Evolutionary conservation across 2,329 filamentous ascomycete species (phyloP).

Genomic region (Ceratocystis eucalypticola): DNA sequence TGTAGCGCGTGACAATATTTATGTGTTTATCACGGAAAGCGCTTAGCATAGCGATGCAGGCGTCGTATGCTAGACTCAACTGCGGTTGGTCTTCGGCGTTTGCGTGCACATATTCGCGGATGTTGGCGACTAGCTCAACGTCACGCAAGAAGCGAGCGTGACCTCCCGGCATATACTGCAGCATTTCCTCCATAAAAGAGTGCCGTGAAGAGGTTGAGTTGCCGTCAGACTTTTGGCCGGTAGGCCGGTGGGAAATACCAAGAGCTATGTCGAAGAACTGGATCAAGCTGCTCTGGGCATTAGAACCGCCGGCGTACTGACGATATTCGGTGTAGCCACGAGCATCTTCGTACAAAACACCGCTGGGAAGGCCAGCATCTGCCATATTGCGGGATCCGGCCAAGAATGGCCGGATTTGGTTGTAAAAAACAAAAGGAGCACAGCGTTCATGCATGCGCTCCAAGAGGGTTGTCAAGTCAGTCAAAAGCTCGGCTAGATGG

Average conservation of each 20-base stretch:
- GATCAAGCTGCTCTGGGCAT: slow-evolving; percentile 90
- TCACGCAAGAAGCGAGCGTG: slow-evolving; percentile 82
- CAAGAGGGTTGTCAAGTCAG: slow-evolving; percentile 66
- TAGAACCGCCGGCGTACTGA: slow-evolving; percentile 86
- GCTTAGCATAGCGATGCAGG: slow-evolving; percentile 59
- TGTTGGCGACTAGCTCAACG: slow-evolving; percentile 67
- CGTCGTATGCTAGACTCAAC: slow-evolving; percentile 73
- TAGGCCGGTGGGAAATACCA: slow-evolving; percentile 79
- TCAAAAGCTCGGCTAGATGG: slow-evolving; percentile 71
- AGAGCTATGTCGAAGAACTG: slow-evolving; percentile 94
- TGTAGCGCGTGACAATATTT: slow-evolving; percentile 88
- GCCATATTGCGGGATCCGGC: slow-evolving; percentile 97
- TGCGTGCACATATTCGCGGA: slow-evolving; percentile 63
- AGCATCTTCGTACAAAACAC: slow-evolving; percentile 77
- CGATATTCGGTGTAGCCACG: slow-evolving; percentile 54
- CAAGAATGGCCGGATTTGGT: slow-evolving; percentile 88
- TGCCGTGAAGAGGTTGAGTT: slow-evolving; percentile 41
- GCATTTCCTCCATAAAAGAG: slow-evolving; percentile 96
- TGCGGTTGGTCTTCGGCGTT: slow-evolving; percentile 44
- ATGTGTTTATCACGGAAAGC: slow-evolving; percentile 85
- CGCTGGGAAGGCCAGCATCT: slow-evolving; percentile 77
- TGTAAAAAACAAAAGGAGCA: slow-evolving; percentile 87
- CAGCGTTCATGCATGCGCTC: slow-evolving; percentile 91
- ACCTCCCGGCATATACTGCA: slow-evolving; percentile 86
- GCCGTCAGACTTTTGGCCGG: slow-evolving; percentile 46